Evolutionary conservation across 495 filamentous ascomycete genomes (phyloP).

Genomic region (Aspergillus indologenus): DNA sequence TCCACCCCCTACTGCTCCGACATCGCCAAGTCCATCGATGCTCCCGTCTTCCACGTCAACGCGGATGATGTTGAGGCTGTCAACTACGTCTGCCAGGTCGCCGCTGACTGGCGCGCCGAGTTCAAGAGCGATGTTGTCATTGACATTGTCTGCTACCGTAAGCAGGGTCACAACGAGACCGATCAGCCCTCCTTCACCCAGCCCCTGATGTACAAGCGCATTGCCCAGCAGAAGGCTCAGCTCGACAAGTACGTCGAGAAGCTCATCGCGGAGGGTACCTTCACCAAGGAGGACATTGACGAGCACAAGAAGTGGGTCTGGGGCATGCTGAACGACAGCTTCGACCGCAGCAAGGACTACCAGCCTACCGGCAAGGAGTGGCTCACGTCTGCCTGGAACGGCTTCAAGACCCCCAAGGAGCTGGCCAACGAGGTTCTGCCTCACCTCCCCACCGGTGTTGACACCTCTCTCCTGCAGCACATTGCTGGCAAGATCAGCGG

Average conservation of each 20-base stretch:
- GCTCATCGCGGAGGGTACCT: slow-evolving; percentile 84
- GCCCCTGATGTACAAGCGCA: slow-evolving; percentile 98
- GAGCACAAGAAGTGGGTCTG: slow-evolving; percentile 99
- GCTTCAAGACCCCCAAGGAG: slow-evolving; percentile 98
- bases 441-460: slow-evolving; percentile 83
- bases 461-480: slow-evolving; percentile 63
- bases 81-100: slow-evolving; percentile 96
- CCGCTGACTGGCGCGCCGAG: slow-evolving; percentile 94
- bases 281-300: slow-evolving; percentile 96
- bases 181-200: slow-evolving; percentile 99
- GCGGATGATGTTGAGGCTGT: slow-evolving; percentile 97
- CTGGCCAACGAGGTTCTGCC: slow-evolving; percentile 91
- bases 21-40: slow-evolving; percentile 97
- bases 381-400: slow-evolving; percentile 98
- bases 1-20: slow-evolving; percentile 99
- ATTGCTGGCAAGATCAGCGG: slow-evolving; percentile 74
- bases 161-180: slow-evolving; percentile 98
- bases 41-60: slow-evolving; percentile 98
- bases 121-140: slow-evolving; percentile 98
- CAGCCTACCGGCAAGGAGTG: slow-evolving; percentile 95
- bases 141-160: slow-evolving; percentile 97
- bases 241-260: slow-evolving; percentile 85
- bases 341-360: slow-evolving; percentile 94
- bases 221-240: slow-evolving; percentile 71
- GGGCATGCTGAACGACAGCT: slow-evolving; percentile 97